Percentiles rank a stretch among this genome's conserved stretches.
Evolutionary conservation across 2,329 filamentous ascomycete species (phyloP).

Genomic region (Dichotomopilus funicola): DNA sequence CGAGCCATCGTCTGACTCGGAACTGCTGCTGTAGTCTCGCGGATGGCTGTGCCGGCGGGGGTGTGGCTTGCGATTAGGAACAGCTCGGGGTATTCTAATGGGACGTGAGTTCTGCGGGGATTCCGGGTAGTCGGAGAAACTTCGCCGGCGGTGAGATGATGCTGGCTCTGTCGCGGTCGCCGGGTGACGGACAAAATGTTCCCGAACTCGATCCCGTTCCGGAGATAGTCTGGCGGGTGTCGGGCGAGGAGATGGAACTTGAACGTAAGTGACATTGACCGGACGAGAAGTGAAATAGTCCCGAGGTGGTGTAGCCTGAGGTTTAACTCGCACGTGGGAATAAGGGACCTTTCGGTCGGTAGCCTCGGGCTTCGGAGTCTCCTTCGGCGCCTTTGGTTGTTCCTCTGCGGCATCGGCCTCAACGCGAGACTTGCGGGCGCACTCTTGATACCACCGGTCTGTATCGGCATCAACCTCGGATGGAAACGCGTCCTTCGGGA

Average conservation of each 20-base stretch:
- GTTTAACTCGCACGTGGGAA: conserved; percentile 26
- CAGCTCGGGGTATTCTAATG: conserved; percentile 28
- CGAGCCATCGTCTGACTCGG: conserved; percentile 34
- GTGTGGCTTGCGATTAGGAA: conserved; percentile 29
- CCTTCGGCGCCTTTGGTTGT: conserved; percentile 27
- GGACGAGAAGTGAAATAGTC: conserved; percentile 35
- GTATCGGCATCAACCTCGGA: conserved; percentile 69
- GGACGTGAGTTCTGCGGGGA: conserved; percentile 27
- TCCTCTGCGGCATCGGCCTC: conserved; percentile 37
- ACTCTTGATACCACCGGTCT: conserved; percentile 75
- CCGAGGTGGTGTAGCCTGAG: conserved; percentile 19
- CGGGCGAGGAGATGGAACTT: conserved; percentile 26
- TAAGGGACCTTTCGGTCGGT: conserved; percentile 27
- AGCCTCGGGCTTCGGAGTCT: conserved; percentile 25
- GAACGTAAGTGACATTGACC: conserved; percentile 33
- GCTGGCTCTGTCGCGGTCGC: conserved; percentile 34
- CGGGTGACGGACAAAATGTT: conserved; percentile 25
- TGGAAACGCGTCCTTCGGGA: conserved; percentile 62
- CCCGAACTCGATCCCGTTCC: conserved; percentile 19
- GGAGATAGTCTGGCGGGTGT: conserved; percentile 22
- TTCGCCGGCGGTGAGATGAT: conserved; percentile 40
- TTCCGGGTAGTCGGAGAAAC: conserved; percentile 45
- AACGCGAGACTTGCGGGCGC: conserved; percentile 61
- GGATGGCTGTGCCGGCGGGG: conserved; percentile 46
- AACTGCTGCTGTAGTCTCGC: conserved; percentile 36